phyloP scores from a whole-genome alignment of 148 eudicot species.

The Rhododendron mucronatum region DNA sequence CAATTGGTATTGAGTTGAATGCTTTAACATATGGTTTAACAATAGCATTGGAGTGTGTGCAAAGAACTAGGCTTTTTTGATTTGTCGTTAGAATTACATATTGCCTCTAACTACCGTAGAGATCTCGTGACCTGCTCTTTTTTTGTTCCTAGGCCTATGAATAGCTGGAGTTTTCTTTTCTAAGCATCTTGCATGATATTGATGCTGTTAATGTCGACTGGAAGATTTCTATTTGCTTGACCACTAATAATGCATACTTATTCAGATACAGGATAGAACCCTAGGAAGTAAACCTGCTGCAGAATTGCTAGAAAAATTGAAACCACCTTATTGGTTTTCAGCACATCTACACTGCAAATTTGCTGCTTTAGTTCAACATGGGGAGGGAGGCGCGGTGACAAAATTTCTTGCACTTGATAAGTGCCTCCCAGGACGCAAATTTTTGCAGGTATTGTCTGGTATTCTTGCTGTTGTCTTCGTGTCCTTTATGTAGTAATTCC shows the following conservation, averaged over 20 bases:
- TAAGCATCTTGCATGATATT: slow-evolving; percentile 6
- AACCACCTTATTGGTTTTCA: slow-evolving; percentile 95
- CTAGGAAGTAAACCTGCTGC: slow-evolving; percentile 96
- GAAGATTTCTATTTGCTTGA: not conserved
- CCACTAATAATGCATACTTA: not conserved
- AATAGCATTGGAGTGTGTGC: not conserved
- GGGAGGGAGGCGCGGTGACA: slow-evolving; percentile 57
- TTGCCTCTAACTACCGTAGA: not conserved
- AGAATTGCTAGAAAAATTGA: slow-evolving; percentile 64
- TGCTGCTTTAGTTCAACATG: slow-evolving; percentile 86
- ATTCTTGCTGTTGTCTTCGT: slow-evolving; percentile 8
- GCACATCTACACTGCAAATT: slow-evolving; percentile 97
- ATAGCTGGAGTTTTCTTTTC: not conserved
- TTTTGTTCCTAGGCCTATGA: not conserved
- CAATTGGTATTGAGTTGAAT: no score
- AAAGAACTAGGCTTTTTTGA: not conserved
- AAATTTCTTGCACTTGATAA: slow-evolving; percentile 99
- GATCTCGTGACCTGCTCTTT: not conserved
- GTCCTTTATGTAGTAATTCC: not conserved
- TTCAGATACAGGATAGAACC: slow-evolving; percentile 64
- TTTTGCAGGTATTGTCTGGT: slow-evolving; percentile 69
- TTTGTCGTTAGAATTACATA: not conserved
- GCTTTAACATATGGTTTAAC: no score
- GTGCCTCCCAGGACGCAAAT: slow-evolving; percentile 76
- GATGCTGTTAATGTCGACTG: not conserved